A percentile compares a stretch with the other conserved stretches of the same genome.
Evolutionary conservation across 495 filamentous ascomycete species (phyloP).

Genomic region (Tuber umbilicatum): DNA sequence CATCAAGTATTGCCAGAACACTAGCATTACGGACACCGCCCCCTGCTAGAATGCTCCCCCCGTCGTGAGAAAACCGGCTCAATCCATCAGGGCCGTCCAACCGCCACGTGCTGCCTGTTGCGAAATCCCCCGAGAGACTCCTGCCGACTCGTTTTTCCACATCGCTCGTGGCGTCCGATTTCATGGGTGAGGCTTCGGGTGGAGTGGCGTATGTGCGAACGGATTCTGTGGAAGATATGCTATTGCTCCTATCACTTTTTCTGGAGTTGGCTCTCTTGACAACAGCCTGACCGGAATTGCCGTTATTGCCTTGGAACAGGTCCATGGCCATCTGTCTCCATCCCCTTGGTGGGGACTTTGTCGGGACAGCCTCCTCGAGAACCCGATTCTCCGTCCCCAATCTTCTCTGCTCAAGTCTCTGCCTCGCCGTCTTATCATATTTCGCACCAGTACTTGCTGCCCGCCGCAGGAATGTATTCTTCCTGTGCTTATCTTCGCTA

Average conservation of each 20-base stretch:
- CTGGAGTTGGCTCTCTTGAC: constrained; percentile 20
- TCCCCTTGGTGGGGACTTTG: constrained; percentile 15
- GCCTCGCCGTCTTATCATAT: constrained; percentile 9
- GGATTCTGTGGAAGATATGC: constrained; percentile 15
- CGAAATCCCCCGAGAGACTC: not conserved
- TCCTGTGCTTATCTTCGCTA: not conserved
- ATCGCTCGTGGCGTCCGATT: not conserved
- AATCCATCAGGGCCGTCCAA: not conserved
- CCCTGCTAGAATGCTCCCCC: constrained; percentile 2
- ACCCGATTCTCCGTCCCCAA: not conserved
- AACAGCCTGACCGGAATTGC: not conserved
- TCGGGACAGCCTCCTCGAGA: not conserved
- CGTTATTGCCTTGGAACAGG: constrained; percentile 17
- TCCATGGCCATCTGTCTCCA: constrained; percentile 33
- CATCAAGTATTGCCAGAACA: constrained; percentile 34
- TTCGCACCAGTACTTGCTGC: constrained; percentile 6
- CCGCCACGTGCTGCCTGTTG: constrained; percentile 1
- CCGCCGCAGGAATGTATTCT: constrained; percentile 3
- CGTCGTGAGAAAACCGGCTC: not conserved
- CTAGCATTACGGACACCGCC: constrained; percentile 20
- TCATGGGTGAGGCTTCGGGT: not conserved
- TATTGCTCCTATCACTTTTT: constrained; percentile 12
- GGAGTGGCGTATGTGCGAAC: not conserved
- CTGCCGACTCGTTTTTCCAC: not conserved
- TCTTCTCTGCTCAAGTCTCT: constrained; percentile 4